These are phyloP conservation scores for Cystobasidium ongulense DNA, from an alignment of 768 basidiomycete genomes.

Conservation along the genomic window DNA sequence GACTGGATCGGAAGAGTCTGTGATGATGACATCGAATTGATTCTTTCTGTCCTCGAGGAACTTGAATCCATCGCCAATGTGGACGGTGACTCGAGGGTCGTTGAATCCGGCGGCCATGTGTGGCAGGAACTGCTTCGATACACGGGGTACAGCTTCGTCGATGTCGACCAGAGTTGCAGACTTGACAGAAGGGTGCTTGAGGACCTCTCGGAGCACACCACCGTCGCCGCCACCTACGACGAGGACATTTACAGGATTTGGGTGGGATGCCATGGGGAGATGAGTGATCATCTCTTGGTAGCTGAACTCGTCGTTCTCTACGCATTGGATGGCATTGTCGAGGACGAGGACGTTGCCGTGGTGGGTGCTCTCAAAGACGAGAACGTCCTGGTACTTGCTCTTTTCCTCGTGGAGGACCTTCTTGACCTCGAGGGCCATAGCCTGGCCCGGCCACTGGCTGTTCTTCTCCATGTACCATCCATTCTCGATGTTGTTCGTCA, in stretches of 20 bases:
- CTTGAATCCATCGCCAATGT: conserved; percentile 92
- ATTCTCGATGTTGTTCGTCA: conserved; percentile 12
- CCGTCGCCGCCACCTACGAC: conserved; percentile 98
- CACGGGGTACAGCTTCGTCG: conserved; percentile 94
- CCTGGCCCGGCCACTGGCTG: conserved; percentile 56
- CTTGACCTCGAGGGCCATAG: conserved; percentile 92
- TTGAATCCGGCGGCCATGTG: conserved; percentile 80
- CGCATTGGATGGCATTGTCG: conserved; percentile 92
- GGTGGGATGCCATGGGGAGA: conserved; percentile 89
- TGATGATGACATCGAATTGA: conserved; percentile 85
- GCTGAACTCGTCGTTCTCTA: conserved; percentile 96
- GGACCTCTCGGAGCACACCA: conserved; percentile 90
- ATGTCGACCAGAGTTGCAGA: conserved; percentile 94
- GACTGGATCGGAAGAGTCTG: conserved; percentile 95
- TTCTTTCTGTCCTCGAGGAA: conserved; percentile 80
- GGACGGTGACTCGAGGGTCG: conserved; percentile 70
- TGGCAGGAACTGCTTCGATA: conserved; percentile 84
- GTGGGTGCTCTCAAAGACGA: conserved; percentile 91
- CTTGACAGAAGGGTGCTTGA: conserved; percentile 86
- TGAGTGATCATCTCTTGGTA: conserved; percentile 86
- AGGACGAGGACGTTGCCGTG: conserved; percentile 95
- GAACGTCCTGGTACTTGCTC: conserved; percentile 89
- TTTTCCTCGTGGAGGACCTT: conserved; percentile 89
- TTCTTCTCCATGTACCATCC: conserved; percentile 30
- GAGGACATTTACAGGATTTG: conserved; percentile 88